phyloP scores from a whole-genome alignment of 129 eudicot genomes.

The Saposhnikovia divaricata region DNA sequence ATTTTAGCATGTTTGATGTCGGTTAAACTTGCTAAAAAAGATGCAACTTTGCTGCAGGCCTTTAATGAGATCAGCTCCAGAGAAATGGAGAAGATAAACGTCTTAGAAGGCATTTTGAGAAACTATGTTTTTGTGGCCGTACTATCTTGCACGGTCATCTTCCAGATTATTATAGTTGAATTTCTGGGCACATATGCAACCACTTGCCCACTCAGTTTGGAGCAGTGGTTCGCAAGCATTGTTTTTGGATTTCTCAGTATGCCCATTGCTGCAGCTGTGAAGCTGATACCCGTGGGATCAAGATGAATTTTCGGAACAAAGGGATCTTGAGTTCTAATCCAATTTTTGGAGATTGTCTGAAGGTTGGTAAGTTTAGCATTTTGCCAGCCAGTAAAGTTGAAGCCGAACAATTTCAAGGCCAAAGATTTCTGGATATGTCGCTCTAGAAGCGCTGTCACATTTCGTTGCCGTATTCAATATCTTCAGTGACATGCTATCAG shows the following conservation, averaged over 20 bases:
- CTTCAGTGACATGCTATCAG: background rate
- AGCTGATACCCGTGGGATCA: conserved; percentile 78
- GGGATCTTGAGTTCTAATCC: background rate
- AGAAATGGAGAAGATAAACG: conserved; percentile 89
- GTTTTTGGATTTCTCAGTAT: conserved; percentile 68
- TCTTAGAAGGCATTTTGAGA: conserved; percentile 65
- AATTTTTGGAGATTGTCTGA: no score
- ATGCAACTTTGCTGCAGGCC: conserved; percentile 33
- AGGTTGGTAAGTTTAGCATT: background rate
- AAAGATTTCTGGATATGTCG: background rate
- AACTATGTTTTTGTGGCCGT: conserved; percentile 80
- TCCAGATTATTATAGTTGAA: conserved; percentile 68
- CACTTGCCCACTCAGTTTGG: conserved; percentile 64
- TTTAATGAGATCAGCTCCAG: conserved; percentile 86
- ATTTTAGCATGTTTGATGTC: background rate
- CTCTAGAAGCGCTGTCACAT: background rate
- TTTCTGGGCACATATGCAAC: conserved; percentile 80
- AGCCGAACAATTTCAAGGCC: background rate
- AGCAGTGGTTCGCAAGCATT: conserved; percentile 69
- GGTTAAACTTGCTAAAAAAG: background rate
- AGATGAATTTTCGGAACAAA: conserved; percentile 7
- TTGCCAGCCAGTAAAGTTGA: background rate
- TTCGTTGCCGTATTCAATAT: conserved; percentile 5
- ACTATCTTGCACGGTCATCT: conserved; percentile 48
- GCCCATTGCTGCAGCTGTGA: conserved; percentile 84